phyloP scores from a whole-genome alignment of 2,329 filamentous ascomycete species.

The Sporothrix brunneoviolacea region DNA sequence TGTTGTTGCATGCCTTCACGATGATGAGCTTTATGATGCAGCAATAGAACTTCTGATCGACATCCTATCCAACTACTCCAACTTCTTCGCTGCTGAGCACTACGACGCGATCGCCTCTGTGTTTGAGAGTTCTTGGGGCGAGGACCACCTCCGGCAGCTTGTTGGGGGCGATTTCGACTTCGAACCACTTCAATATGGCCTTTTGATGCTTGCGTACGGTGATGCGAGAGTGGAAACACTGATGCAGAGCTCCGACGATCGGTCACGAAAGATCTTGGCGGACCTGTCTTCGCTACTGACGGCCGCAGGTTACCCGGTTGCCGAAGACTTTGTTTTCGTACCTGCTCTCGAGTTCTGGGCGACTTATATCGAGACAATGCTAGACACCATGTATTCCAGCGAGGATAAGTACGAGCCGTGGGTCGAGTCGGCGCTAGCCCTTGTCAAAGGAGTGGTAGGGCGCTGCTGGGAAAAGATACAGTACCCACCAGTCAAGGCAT shows the following conservation, averaged over 20 bases:
- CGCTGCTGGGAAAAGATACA: conserved; percentile 63
- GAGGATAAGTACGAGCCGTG: conserved; percentile 40
- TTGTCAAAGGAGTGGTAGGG: conserved; percentile 58
- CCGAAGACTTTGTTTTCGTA: conserved; percentile 69
- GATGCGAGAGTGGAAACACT: conserved; percentile 58
- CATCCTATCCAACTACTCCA: conserved; percentile 56
- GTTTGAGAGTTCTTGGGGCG: conserved; percentile 55
- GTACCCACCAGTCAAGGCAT: conserved; percentile 53
- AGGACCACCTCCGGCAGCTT: conserved; percentile 47
- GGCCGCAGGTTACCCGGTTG: conserved; percentile 59
- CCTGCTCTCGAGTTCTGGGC: conserved; percentile 76
- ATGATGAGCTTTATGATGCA: conserved; percentile 51
- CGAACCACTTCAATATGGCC: conserved; percentile 58
- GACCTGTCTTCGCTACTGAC: conserved; percentile 60
- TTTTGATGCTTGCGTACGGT: conserved; percentile 62
- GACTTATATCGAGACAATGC: conserved; percentile 63
- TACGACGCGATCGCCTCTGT: conserved; percentile 51
- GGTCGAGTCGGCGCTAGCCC: conserved; percentile 50
- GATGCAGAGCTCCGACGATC: conserved; percentile 45
- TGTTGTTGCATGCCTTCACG: conserved; percentile 53
- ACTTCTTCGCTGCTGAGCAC: conserved; percentile 54
- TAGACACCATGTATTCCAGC: conserved; percentile 49
- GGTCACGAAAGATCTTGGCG: conserved; percentile 46
- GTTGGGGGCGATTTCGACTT: conserved; percentile 56
- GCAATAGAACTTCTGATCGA: conserved; percentile 61